Conservation (phyloP, 345 rosid species). For the Linum lewisii region DNA sequence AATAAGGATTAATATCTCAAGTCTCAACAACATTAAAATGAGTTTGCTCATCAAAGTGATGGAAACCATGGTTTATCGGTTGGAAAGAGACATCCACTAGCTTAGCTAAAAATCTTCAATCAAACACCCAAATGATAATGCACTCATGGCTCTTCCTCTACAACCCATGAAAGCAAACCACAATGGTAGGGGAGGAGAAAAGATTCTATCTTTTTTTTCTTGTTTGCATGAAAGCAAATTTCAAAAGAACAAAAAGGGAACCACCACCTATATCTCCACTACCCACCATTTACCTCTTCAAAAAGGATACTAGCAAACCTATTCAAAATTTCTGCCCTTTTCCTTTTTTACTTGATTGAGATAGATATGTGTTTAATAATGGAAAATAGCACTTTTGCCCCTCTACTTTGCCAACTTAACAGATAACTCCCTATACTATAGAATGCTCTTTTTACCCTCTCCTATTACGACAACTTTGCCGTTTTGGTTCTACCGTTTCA, state of each 20-base stretch:
- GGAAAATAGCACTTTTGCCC: too few relatives aligned
- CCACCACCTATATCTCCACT: slow-evolving; percentile 4
- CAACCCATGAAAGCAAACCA: background rate
- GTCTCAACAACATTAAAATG: too few relatives aligned
- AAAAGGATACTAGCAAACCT: background rate
- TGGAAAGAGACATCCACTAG: slow-evolving; percentile 13
- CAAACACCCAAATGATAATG: slow-evolving; percentile 12
- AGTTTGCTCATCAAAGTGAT: too few relatives aligned
- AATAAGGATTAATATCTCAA: too few relatives aligned
- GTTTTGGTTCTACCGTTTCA: too few relatives aligned
- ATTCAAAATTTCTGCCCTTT: background rate
- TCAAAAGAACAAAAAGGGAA: slow-evolving; percentile 6
- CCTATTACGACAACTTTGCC: too few relatives aligned
- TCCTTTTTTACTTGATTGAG: background rate
- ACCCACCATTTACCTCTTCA: background rate
- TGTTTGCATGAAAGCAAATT: background rate
- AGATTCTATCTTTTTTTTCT: slow-evolving; percentile 6
- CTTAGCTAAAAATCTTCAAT: slow-evolving; percentile 7
- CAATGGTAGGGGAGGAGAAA: background rate
- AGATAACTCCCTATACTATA: too few relatives aligned
- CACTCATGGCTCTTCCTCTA: background rate
- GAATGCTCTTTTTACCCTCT: too few relatives aligned
- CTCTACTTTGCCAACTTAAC: too few relatives aligned
- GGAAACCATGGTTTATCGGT: too few relatives aligned
- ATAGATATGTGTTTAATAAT: too few relatives aligned